Evolutionary conservation across 2,329 filamentous ascomycete genomes (phyloP).

Genomic region (Passalora sequoiae): DNA sequence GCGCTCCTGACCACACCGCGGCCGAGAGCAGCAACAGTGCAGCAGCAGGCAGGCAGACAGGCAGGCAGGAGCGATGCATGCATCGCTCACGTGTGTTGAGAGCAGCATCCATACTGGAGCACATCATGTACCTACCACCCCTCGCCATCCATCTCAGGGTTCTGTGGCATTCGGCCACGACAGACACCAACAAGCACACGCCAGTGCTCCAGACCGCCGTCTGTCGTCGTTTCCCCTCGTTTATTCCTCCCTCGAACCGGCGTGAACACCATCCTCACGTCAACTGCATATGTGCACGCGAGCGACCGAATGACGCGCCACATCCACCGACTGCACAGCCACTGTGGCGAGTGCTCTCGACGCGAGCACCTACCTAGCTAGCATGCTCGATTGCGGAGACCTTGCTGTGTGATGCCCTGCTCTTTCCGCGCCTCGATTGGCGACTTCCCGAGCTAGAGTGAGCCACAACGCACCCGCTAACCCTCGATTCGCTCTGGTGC

Average conservation of each 20-base stretch:
- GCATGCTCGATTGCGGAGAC: background rate
- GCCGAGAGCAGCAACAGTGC: no score
- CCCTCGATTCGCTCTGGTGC: conserved; percentile 1
- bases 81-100: conserved; percentile 9
- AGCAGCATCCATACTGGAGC: no score
- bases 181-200: conserved; percentile 4
- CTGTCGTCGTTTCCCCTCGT: background rate
- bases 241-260: no score
- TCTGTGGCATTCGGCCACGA: conserved; percentile 9
- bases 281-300: no score
- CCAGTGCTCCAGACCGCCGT: conserved; percentile 8
- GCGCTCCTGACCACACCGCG: conserved; percentile 13
- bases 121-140: no score
- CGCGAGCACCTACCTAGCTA: no score
- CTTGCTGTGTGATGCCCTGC: background rate
- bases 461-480: conserved; percentile 7
- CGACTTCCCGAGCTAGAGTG: background rate
- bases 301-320: background rate
- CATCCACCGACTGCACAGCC: conserved; percentile 1
- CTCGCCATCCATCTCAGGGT: conserved; percentile 14
- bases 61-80: conserved; percentile 2
- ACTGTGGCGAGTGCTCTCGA: conserved; percentile 2
- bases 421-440: background rate
- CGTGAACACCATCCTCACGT: no score
- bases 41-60: no score